phyloP scores from a whole-genome alignment of 768 basidiomycete species.

The Suillus lakei region DNA sequence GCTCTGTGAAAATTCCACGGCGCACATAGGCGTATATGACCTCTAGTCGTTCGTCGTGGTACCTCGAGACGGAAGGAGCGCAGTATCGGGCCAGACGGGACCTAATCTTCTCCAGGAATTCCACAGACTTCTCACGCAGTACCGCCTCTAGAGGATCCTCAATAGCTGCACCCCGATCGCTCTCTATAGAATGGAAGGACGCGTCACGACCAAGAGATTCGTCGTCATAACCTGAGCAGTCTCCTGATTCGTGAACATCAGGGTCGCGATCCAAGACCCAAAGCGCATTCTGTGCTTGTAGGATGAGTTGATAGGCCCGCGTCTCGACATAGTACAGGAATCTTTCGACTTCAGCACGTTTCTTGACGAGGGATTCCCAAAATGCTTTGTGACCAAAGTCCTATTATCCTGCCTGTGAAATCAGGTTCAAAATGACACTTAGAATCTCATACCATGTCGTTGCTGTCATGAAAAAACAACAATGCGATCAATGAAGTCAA shows the following conservation, averaged over 20 bases:
- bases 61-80: constrained; percentile 34
- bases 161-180: constrained; percentile 2
- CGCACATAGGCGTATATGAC: constrained; percentile 43
- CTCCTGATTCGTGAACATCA: constrained; percentile 18
- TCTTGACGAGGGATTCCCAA: constrained; percentile 39
- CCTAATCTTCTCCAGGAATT: constrained; percentile 38
- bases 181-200: constrained; percentile 18
- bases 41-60: constrained; percentile 37
- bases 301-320: constrained; percentile 41
- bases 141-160: constrained; percentile 40
- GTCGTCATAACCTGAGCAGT: constrained; percentile 28
- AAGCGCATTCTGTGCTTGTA: constrained; percentile 37
- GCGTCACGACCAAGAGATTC: constrained; percentile 2
- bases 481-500: background rate
- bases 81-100: constrained; percentile 39
- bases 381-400: constrained; percentile 46
- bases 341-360: constrained; percentile 34
- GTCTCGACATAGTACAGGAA: constrained; percentile 37
- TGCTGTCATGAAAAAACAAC: constrained; percentile 8
- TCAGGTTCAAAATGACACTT: background rate
- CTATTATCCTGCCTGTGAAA: constrained; percentile 20
- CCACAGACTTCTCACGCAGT: constrained; percentile 36
- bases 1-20: constrained; percentile 41
- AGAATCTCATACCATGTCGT: constrained; percentile 26
- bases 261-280: constrained; percentile 40